Evolutionary conservation across 176 grass and related monocot species (phyloP), one percentile per base, ranked within the genome.

Genomic region (Dactylis glomerata): DNA sequence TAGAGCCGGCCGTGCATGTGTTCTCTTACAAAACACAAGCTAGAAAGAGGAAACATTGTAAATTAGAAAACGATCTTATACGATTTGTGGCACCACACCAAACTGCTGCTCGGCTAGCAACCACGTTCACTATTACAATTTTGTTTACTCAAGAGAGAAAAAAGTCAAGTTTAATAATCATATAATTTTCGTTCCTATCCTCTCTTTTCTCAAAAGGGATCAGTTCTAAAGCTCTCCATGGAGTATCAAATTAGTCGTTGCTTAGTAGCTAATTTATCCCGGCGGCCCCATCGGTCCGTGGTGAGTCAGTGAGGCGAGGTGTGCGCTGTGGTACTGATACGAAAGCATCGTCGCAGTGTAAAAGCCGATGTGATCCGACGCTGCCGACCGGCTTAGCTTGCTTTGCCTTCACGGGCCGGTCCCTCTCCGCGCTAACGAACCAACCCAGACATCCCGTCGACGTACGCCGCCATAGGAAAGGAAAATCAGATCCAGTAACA

Each of bases 391-490:
- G 14, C 16, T 3, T 22, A 45, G 68, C 61, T 89, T 81, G 85
- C 89, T 87, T 91, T 81, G 89, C 4, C 32, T 62, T 84, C 71
- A 91, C 89, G 85, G 75, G 76, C 7, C 14, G 76, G 85, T 91
- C 85, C 75, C 81, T 91, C 85, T 91, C 89, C 28, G 31, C 56
- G 80, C 83, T 83, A 74, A 73, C 82, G 26, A 87, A 68, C 89
- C 40, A 87, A 87, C 89, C 17, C 83, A 52, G 37, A 19, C 52
- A 26, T 26, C 51, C 73, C 72, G 41, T 9, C 40, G 26, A 22
- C 70, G 31, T 61, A 28, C 72, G 73, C 32, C 61, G 46, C 19
- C 84, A 22, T 83, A 6, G 40, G 61, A 76, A 69, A 82, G 31
- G 72, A 69, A 69, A 86, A 66, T 26, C 82, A 75, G 68, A 42